These are phyloP conservation scores for Rhodotorula sp. DNA, from an alignment of 1,284 basidiomycete genomes.

Conservation along the genomic window DNA sequence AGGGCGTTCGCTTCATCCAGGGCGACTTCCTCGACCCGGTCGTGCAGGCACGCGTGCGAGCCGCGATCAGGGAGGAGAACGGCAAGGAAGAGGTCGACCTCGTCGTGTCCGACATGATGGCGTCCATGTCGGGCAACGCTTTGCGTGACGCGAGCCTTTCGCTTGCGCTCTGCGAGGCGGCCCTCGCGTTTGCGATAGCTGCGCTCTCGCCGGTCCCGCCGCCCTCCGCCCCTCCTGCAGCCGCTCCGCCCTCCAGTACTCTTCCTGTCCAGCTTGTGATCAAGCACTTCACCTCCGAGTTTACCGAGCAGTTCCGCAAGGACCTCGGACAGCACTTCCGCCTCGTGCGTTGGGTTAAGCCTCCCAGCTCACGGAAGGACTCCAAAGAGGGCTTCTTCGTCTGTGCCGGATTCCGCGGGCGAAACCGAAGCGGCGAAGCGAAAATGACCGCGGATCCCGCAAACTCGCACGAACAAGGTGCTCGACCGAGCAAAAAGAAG, in stretches of 20 bases:
- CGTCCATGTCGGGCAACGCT: constrained; percentile 52
- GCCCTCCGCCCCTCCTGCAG: neutral
- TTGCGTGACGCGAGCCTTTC: constrained; percentile 50
- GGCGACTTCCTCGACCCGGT: constrained; percentile 37
- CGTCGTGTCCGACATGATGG: constrained; percentile 56
- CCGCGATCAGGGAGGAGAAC: neutral
- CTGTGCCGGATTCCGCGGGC: constrained; percentile 29
- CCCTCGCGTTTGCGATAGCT: constrained; percentile 49
- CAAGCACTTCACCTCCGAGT: constrained; percentile 34
- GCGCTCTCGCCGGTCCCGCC: constrained; percentile 4
- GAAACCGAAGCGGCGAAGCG: neutral
- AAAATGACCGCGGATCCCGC: neutral
- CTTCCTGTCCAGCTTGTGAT: constrained; percentile 27
- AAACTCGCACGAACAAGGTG: too few species aligned
- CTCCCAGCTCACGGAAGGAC: constrained; percentile 26
- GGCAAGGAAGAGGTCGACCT: constrained; percentile 47
- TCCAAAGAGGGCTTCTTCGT: constrained; percentile 38
- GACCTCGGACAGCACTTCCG: constrained; percentile 16
- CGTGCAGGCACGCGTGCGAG: constrained; percentile 6
- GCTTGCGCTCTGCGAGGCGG: constrained; percentile 51
- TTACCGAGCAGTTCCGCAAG: constrained; percentile 20
- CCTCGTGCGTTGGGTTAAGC: constrained; percentile 39
- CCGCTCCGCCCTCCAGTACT: neutral
- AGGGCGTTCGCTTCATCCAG: constrained; percentile 27
- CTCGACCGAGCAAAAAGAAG: neutral